These are phyloP conservation scores for Lentinula lateritia DNA, from an alignment of 768 basidiomycete species.

Conservation along the genomic window DNA sequence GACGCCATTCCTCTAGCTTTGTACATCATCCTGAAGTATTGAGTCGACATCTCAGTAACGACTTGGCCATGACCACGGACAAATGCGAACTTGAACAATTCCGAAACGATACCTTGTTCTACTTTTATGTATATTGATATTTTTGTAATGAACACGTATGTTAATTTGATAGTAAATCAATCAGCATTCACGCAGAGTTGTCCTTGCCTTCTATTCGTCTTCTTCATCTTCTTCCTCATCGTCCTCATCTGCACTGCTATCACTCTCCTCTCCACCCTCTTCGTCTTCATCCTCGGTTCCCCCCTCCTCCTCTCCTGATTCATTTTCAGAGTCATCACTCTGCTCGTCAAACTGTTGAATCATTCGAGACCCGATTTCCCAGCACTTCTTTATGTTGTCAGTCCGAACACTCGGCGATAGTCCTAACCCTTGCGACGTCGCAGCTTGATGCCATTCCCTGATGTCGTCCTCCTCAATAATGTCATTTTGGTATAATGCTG, in stretches of 20 bases:
- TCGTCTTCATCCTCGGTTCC: too few relatives aligned
- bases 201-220: not conserved
- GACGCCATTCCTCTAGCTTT: slow-evolving; percentile 42
- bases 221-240: slow-evolving; percentile 16
- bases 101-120: not conserved
- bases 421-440: slow-evolving; percentile 48
- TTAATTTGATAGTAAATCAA: slow-evolving; percentile 9
- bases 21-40: slow-evolving; percentile 80
- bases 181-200: too few relatives aligned
- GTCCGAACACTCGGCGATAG: slow-evolving; percentile 29
- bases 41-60: slow-evolving; percentile 13
- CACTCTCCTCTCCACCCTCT: not conserved
- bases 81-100: not conserved
- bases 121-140: not conserved
- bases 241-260: slow-evolving; percentile 5
- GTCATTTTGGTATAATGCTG: slow-evolving; percentile 86
- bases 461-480: slow-evolving; percentile 89
- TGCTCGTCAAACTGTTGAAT: slow-evolving; percentile 81
- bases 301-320: slow-evolving; percentile 8
- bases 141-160: slow-evolving; percentile 3
- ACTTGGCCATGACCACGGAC: slow-evolving; percentile 4
- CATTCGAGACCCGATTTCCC: slow-evolving; percentile 67
- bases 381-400: slow-evolving; percentile 62
- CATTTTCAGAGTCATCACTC: slow-evolving; percentile 30
- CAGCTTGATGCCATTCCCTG: slow-evolving; percentile 73